Base-by-base conservation (phyloP, 75 land plant species). In the Gnetum montanum region DNA sequence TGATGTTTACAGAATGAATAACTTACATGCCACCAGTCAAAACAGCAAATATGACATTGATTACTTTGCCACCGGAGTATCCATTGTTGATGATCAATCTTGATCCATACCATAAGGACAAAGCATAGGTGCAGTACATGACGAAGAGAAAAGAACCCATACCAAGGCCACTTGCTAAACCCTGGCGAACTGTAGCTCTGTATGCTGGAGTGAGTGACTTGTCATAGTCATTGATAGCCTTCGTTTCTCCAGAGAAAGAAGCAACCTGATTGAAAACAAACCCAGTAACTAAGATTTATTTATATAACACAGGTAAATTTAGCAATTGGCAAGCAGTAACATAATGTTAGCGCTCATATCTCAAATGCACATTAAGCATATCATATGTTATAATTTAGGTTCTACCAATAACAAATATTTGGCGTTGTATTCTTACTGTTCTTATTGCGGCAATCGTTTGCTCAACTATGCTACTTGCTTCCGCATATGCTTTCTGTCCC, bases 1-100 rank as follows among this genome's bases (percentile, higher is more conserved):
- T 35, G 11, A 34, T 29, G 16, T 3, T 15, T 30, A 3, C 10
- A 30, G 2, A 57, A 13, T 28, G 18, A 15, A n/a, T n/a, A 38
- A 79, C 96, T 81, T 68, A 94, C 98, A 75, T 65, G 49, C 86
- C 82, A 30, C 95, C 98, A 43, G 79, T 83, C 44, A 94, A 49
- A 15, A 94, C 81, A 20, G 95, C 95, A 51, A 88, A 57, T 3
- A 88, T 71, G 13, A 88, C 83, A 60, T 64, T 87, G n/a, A 88
- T 34, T 13, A 94, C 85, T 10, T 47, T 25, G 15, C 88, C 98
- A 2, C 98, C 95, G 23, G 70, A 71, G 43, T 78, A 81, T 10
- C 77, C 86, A 51, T 67, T 72, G 26, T 76, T 34, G 6, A 79
- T 24, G 6, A 92, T 80, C 58, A 92, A 57, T 46, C 66, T 74